Percentiles rank a stretch among this genome's conserved stretches.
Conservation (phyloP, 179 eudicot genomes). For the Beta macrorhiza region DNA sequence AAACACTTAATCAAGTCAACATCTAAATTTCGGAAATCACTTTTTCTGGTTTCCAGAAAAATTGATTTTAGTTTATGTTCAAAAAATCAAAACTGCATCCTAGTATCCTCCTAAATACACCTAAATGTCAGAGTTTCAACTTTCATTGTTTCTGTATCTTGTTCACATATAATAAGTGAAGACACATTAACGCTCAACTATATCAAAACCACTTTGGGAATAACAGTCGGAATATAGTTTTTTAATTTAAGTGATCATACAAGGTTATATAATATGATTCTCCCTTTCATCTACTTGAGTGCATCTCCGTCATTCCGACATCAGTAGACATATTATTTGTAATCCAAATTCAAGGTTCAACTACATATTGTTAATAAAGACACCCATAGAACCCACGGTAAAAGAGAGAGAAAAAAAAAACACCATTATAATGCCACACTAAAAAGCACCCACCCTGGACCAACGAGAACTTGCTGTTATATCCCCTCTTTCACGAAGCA, state of each 20-base stretch:
- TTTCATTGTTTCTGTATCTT: background rate
- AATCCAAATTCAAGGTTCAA: background rate
- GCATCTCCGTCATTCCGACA: background rate
- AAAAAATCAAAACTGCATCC: background rate
- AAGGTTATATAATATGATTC: background rate
- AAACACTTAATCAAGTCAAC: background rate
- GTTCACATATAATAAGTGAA: background rate
- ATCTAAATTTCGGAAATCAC: background rate
- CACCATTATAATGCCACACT: background rate
- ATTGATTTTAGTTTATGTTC: background rate
- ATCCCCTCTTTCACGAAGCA: constrained; percentile 76
- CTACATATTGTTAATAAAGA: background rate
- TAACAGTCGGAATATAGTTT: background rate
- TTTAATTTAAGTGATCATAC: background rate
- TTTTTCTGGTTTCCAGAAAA: background rate
- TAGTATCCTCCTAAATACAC: background rate
- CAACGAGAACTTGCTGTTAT: constrained; percentile 74
- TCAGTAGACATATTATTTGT: background rate
- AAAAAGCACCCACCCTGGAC: constrained; percentile 74
- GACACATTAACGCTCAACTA: background rate
- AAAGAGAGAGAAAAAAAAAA: too few species aligned
- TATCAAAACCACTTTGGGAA: background rate
- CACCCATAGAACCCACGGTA: background rate
- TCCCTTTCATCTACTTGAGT: background rate
- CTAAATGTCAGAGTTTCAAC: background rate